Base-by-base conservation (phyloP, 805 yeast species). In the Kodamaea jinghongensis region DNA sequence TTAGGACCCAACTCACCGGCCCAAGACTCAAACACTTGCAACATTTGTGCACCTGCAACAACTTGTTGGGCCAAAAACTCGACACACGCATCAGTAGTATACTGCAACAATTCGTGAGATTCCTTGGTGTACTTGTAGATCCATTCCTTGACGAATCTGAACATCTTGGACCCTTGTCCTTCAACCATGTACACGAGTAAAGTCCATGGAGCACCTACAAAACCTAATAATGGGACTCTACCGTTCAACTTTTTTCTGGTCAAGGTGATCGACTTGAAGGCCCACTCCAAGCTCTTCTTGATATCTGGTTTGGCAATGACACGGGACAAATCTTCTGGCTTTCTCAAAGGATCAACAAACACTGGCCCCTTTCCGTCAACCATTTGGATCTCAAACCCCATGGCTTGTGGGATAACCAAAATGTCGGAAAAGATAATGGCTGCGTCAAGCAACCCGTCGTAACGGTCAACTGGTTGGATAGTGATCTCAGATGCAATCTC, bases 171-270 rank as follows among this genome's bases (percentile, higher is more conserved):
- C 12, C 97, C 96, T 50, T 95, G 96, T 38, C 99, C 99, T 65
- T 93, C 99, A 44, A 89, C 81, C 96, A 93, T 93, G 67, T 93
- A 93, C 27, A 90, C 96, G 69, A 93, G 73, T 44, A 93, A 68
- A 9, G 99, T 93, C 96, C 97, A 93, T 41, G 99, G 99, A 6
- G 96, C 96, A 39, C 99, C 99, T 50, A 89, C 86, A 65, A 93
- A 93, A 3, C 99, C 99, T 37, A 93, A 73, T 46, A 93, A 70
- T 20, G 99, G 99, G 9, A 90, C 97, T 54, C 95, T 77, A 36
- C 99, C 99, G 30, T 81, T 66, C 44, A 93, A 75, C 55, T 86
- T 87, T 47, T 72, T 72, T 63, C 99, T 77, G n/a, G 99, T 93
- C 48, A 86, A 65, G 3, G 95, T 84, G 50, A 93, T 86, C n/a